phyloP scores from a whole-genome alignment of 768 basidiomycete species.

The Phlebiopsis gigantea region DNA sequence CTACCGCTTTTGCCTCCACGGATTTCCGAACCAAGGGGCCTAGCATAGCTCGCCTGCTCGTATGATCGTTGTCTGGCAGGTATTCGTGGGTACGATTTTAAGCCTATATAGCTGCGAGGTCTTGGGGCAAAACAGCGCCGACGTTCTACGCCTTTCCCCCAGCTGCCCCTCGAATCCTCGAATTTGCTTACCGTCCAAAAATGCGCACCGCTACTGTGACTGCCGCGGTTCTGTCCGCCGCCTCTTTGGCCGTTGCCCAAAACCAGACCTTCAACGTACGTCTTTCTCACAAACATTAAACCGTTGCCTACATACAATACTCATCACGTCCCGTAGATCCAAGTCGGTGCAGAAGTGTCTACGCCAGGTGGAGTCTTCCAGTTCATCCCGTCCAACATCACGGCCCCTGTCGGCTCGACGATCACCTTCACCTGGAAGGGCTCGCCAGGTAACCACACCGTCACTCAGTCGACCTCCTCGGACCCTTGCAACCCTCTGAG shows the following conservation, averaged over 20 bases:
- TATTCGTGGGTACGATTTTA: not conserved
- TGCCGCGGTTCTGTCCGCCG: slow-evolving; percentile 14
- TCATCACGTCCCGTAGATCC: slow-evolving; percentile 20
- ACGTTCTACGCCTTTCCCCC: not conserved
- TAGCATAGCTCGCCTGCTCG: not conserved
- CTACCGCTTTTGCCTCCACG: not conserved
- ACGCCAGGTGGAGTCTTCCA: slow-evolving; percentile 35
- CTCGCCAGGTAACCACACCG: slow-evolving; percentile 46
- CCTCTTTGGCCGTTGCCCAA: slow-evolving; percentile 18
- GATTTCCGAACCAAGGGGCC: not conserved
- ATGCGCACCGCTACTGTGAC: not conserved
- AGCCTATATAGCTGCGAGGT: not conserved
- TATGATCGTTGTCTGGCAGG: not conserved
- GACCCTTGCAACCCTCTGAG: slow-evolving; percentile 38
- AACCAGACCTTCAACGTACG: not conserved
- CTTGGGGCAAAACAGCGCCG: not conserved
- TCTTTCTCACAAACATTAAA: not conserved
- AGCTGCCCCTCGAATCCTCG: not conserved
- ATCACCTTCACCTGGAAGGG: slow-evolving; percentile 49
- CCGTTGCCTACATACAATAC: not conserved
- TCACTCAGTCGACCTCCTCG: slow-evolving; percentile 45
- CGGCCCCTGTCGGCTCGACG: slow-evolving; percentile 37
- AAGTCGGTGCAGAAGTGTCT: slow-evolving; percentile 32
- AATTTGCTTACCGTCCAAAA: not conserved
- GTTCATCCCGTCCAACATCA: slow-evolving; percentile 40